Evolutionary conservation across 306 rosid species (phyloP).

Genomic region (Prunus padus): DNA sequence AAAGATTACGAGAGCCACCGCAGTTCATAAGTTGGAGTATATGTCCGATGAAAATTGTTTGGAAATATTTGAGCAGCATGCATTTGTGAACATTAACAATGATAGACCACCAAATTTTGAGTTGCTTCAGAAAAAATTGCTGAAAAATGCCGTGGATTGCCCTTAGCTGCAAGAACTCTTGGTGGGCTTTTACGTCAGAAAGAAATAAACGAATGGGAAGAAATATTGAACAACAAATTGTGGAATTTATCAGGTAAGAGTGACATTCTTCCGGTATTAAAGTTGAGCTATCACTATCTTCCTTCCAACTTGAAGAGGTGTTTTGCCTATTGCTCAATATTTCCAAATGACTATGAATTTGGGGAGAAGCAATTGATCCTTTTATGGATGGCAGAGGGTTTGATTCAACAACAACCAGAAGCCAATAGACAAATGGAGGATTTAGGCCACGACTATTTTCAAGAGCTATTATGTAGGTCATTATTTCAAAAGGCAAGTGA

Average conservation of each 20-base stretch:
- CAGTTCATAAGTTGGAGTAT: neutral
- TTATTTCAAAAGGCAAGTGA: no score
- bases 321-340: conserved; percentile 40
- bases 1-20: neutral
- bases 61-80: conserved; percentile 18
- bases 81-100: neutral
- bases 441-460: no score
- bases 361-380: conserved; percentile 9
- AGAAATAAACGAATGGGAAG: conserved; percentile 9
- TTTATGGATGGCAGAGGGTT: no score
- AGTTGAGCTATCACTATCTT: conserved; percentile 26
- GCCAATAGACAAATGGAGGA: no score
- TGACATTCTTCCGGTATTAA: conserved; percentile 15
- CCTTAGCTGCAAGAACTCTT: conserved; percentile 24
- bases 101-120: neutral
- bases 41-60: conserved; percentile 10
- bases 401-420: no score
- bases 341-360: conserved; percentile 27
- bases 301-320: conserved; percentile 30
- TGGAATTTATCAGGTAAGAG: conserved; percentile 18
- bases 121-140: neutral
- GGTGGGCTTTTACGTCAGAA: conserved; percentile 20
- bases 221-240: neutral
- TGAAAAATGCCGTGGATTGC: conserved; percentile 27
- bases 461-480: no score